Evolutionary conservation across 768 basidiomycete species (phyloP).

Genomic region (Trametes maxima): DNA sequence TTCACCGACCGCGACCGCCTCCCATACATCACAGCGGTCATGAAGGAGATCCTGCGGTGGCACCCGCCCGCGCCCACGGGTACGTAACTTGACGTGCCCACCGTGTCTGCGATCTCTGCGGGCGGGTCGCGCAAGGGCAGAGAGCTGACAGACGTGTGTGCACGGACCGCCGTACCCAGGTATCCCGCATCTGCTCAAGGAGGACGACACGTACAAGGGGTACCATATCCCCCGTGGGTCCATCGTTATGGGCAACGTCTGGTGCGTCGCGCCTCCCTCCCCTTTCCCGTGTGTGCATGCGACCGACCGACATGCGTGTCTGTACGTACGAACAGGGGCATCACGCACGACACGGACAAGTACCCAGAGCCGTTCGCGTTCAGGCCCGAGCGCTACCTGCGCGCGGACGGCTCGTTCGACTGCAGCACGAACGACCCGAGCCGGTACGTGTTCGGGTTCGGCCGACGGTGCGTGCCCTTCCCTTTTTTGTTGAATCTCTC

Average conservation of each 20-base stretch:
- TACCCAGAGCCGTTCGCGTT: constrained; percentile 18
- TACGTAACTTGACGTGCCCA: not conserved
- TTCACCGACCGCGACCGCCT: constrained; percentile 22
- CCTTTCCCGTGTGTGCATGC: too few relatives aligned
- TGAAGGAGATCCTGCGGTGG: constrained; percentile 38
- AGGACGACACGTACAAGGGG: constrained; percentile 30
- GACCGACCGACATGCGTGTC: not conserved
- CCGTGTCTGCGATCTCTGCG: too few relatives aligned
- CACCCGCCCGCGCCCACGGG: constrained; percentile 27
- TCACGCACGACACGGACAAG: constrained; percentile 12
- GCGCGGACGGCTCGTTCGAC: constrained; percentile 12
- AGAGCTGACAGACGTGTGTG: not conserved
- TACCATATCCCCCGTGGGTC: constrained; percentile 28
- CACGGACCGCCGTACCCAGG: constrained; percentile 1
- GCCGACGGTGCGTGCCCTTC: constrained; percentile 7
- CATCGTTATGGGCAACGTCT: constrained; percentile 26
- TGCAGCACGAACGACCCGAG: constrained; percentile 18
- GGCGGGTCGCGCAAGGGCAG: not conserved
- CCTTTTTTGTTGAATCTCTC: not conserved
- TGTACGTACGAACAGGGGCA: not conserved
- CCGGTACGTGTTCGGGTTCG: constrained; percentile 17
- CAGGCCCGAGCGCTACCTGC: constrained; percentile 18
- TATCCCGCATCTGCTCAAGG: constrained; percentile 20
- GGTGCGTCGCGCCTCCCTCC: constrained; percentile 11
- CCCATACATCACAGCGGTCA: constrained; percentile 28